phyloP scores from a whole-genome alignment of 495 filamentous ascomycete genomes.

The Margaritispora aquatica region DNA sequence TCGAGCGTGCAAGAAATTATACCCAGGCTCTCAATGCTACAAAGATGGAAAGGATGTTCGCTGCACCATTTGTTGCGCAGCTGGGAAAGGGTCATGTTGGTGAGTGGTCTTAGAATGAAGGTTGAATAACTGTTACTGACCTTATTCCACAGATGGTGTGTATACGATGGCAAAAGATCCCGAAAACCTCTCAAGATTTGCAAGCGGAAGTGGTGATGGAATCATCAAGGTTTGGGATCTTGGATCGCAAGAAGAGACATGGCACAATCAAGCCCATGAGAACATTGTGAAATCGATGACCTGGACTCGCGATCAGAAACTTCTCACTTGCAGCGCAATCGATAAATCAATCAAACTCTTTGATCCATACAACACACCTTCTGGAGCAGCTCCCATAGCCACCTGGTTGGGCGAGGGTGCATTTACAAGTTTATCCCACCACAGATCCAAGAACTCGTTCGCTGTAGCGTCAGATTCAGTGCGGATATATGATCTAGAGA shows the following conservation, averaged over 20 bases:
- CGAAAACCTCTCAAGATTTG: constrained; percentile 59
- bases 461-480: constrained; percentile 76
- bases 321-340: constrained; percentile 85
- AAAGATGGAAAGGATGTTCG: constrained; percentile 94
- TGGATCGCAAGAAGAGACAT: constrained; percentile 68
- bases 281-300: constrained; percentile 87
- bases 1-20: constrained; percentile 91
- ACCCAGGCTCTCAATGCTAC: constrained; percentile 82
- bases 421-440: constrained; percentile 81
- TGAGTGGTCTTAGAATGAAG: background rate
- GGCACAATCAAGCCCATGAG: constrained; percentile 63
- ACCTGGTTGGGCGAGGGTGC: constrained; percentile 77
- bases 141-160: constrained; percentile 55
- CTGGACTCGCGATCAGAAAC: constrained; percentile 77
- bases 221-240: constrained; percentile 94
- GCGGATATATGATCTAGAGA: constrained; percentile 79
- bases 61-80: constrained; percentile 82
- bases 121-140: background rate
- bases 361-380: constrained; percentile 73
- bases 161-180: constrained; percentile 69
- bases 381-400: constrained; percentile 57
- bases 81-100: constrained; percentile 85
- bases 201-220: constrained; percentile 78
- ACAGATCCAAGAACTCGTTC: constrained; percentile 65
- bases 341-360: constrained; percentile 85